These are phyloP conservation scores for Drosera spatulata DNA, from an alignment of 179 eudicot genomes.

Conservation along the genomic window DNA sequence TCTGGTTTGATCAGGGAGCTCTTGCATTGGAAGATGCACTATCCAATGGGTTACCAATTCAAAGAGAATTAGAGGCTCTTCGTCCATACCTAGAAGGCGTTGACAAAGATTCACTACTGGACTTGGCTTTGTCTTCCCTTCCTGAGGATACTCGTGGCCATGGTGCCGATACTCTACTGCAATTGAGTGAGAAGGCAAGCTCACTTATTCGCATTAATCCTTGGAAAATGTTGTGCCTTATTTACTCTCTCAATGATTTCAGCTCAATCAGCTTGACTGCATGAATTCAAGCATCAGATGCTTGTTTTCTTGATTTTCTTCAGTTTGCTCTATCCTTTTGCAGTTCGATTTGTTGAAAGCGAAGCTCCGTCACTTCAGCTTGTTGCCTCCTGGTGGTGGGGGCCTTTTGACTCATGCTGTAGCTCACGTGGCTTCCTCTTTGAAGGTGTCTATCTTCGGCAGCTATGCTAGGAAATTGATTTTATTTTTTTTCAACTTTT, in stretches of 20 bases:
- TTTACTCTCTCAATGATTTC: neutral
- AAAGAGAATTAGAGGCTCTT: constrained; percentile 61
- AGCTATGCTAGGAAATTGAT: no score
- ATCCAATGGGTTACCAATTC: constrained; percentile 79
- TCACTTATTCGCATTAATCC: neutral
- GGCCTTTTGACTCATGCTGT: constrained; percentile 84
- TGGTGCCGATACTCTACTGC: constrained; percentile 64
- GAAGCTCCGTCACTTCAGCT: constrained; percentile 77
- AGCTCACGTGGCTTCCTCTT: constrained; percentile 68
- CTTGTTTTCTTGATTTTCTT: neutral
- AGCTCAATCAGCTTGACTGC: neutral
- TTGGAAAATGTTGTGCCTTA: neutral
- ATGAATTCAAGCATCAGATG: neutral
- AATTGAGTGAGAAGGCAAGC: constrained; percentile 72
- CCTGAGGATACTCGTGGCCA: constrained; percentile 67
- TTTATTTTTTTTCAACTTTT: neutral
- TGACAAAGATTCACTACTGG: constrained; percentile 65
- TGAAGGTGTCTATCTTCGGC: constrained; percentile 45
- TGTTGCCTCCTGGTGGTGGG: constrained; percentile 83
- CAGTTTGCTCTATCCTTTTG: constrained; percentile 1
- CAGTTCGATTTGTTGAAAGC: constrained; percentile 84
- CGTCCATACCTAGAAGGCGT: constrained; percentile 38
- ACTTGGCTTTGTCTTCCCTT: constrained; percentile 72
- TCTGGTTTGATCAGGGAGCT: constrained; percentile 45
- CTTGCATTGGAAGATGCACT: constrained; percentile 93